Evolutionary conservation across 345 rosid species (phyloP).

Genomic region (Eucalyptus marginata): DNA sequence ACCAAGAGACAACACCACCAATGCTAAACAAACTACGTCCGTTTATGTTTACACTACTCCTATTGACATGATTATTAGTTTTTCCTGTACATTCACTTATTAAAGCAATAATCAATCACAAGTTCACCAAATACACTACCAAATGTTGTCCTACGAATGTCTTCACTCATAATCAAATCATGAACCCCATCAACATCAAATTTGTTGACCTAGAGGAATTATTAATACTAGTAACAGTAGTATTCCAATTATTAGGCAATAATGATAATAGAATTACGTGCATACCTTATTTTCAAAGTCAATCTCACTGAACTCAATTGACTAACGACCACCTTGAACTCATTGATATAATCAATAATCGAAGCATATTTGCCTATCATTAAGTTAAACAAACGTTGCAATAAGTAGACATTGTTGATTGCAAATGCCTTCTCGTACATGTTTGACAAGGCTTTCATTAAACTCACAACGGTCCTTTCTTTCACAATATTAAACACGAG

Average conservation of each 20-base stretch:
- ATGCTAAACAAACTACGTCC: background rate
- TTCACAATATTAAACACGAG: background rate
- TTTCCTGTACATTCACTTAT: background rate
- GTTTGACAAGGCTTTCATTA: background rate
- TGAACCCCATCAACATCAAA: background rate
- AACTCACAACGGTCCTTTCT: background rate
- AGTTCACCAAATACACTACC: background rate
- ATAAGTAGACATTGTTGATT: too few species aligned
- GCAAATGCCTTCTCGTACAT: background rate
- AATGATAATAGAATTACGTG: background rate
- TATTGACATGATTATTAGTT: background rate
- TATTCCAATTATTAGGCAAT: background rate
- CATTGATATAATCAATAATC: background rate
- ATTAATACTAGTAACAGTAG: background rate
- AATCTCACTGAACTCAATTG: background rate
- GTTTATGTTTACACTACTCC: background rate
- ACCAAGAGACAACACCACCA: background rate
- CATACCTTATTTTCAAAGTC: background rate
- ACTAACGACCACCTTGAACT: background rate
- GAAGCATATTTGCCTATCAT: background rate
- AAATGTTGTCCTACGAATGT: background rate
- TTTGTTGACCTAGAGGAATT: background rate
- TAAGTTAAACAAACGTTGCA: too few species aligned
- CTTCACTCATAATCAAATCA: background rate
- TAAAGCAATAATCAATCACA: background rate